Percentiles rank a stretch among this genome's conserved stretches.
These are phyloP conservation scores for Rhodosorus marinus DNA, from an alignment of 23 red algal species.

Conservation along the genomic window DNA sequence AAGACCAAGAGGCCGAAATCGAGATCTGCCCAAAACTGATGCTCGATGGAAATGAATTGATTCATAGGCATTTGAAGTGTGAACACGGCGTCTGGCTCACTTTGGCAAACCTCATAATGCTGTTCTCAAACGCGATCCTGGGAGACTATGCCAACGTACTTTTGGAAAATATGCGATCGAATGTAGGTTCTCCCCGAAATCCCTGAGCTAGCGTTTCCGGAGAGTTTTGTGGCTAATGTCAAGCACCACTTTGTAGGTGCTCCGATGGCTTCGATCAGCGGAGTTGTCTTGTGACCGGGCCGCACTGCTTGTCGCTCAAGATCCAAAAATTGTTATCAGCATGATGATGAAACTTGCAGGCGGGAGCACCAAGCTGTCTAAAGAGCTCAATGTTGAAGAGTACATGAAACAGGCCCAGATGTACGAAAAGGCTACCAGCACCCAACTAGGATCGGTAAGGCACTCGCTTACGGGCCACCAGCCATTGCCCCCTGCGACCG, in stretches of 20 bases:
- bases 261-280: conserved; percentile 60
- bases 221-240: background rate
- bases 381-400: background rate
- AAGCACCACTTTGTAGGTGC: background rate
- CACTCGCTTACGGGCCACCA: too few relatives aligned
- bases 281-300: conserved; percentile 93
- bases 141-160: too few relatives aligned
- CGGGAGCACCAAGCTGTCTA: conserved; percentile 6
- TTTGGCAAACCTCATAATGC: conserved; percentile 64
- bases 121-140: conserved; percentile 22
- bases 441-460: background rate
- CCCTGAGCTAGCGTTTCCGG: too few relatives aligned
- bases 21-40: too few relatives aligned
- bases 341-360: conserved; percentile 92
- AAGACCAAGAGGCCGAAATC: too few relatives aligned
- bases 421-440: background rate
- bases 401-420: background rate
- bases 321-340: conserved; percentile 27
- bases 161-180: too few relatives aligned
- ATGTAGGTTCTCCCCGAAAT: too few relatives aligned
- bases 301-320: conserved; percentile 80
- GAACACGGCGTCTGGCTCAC: conserved; percentile 93
- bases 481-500: too few relatives aligned
- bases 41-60: too few relatives aligned
- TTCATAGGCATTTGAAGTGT: conserved; percentile 78